Evolutionary conservation across 1,284 basidiomycete genomes (phyloP).

Genomic region (Chalciporus sp.): DNA sequence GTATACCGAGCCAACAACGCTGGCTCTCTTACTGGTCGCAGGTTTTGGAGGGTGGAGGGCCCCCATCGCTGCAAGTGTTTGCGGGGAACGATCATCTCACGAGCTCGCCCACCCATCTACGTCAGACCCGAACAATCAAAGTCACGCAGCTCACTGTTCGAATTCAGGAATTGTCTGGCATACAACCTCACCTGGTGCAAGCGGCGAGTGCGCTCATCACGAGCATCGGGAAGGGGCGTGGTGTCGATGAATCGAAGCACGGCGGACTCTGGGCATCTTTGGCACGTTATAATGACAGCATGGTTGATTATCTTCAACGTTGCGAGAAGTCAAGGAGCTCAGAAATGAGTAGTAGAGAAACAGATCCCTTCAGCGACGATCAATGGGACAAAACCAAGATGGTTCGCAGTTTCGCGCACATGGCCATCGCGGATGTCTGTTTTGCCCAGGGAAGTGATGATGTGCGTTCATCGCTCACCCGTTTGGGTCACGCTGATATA

Average conservation of each 20-base stretch:
- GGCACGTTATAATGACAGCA: slow-evolving; percentile 73
- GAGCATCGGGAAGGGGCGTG: slow-evolving; percentile 35
- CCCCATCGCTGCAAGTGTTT: slow-evolving; percentile 47
- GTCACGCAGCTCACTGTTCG: slow-evolving; percentile 58
- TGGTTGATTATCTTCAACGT: slow-evolving; percentile 60
- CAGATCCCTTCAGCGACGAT: slow-evolving; percentile 52
- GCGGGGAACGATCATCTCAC: background rate
- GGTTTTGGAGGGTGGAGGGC: slow-evolving; percentile 57
- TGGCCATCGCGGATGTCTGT: slow-evolving; percentile 43
- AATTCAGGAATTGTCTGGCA: slow-evolving; percentile 54
- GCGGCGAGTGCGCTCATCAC: slow-evolving; percentile 59
- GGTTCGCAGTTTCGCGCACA: slow-evolving; percentile 71
- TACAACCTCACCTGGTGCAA: slow-evolving; percentile 54
- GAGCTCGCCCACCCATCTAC: slow-evolving; percentile 2
- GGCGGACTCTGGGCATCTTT: slow-evolving; percentile 72
- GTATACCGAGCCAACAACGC: slow-evolving; percentile 73
- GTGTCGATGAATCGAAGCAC: slow-evolving; percentile 35
- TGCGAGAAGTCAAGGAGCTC: slow-evolving; percentile 55
- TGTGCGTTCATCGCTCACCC: slow-evolving; percentile 14
- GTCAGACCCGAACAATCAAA: slow-evolving; percentile 37
- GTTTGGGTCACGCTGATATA: slow-evolving; percentile 5
- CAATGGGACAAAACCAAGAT: slow-evolving; percentile 76
- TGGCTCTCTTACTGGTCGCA: slow-evolving; percentile 77
- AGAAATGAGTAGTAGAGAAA: slow-evolving; percentile 33
- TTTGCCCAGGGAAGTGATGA: slow-evolving; percentile 13